phyloP scores from a whole-genome alignment of 1,139 yeast genomes.

The Nakaseomyces sp. region DNA sequence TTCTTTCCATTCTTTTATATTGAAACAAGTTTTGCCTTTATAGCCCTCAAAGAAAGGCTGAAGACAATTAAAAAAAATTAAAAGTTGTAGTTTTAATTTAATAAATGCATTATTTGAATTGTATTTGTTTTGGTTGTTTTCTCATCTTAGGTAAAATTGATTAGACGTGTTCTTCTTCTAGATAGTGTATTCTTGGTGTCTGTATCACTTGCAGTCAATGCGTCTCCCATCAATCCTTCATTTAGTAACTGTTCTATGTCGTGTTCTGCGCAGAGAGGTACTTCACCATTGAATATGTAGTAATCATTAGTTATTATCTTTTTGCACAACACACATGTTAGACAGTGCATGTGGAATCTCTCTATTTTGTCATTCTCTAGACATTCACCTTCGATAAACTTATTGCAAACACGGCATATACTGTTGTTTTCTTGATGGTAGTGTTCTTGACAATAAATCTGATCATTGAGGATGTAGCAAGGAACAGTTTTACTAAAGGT shows the following conservation, averaged over 20 bases:
- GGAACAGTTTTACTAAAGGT: slow-evolving; percentile 53
- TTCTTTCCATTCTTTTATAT: too few relatives aligned
- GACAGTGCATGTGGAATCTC: slow-evolving; percentile 58
- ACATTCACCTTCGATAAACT: slow-evolving; percentile 86
- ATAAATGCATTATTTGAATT: neutral
- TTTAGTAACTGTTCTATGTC: slow-evolving; percentile 20
- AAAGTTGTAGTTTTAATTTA: too few relatives aligned
- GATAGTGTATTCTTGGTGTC: slow-evolving; percentile 16
- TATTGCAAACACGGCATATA: slow-evolving; percentile 58
- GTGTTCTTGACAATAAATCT: slow-evolving; percentile 75
- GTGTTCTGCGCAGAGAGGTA: slow-evolving; percentile 27
- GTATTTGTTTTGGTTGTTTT: neutral
- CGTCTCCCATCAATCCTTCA: slow-evolving; percentile 11
- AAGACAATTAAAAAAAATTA: too few relatives aligned
- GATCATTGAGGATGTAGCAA: slow-evolving; percentile 71
- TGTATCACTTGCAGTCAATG: neutral
- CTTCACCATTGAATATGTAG: slow-evolving; percentile 28
- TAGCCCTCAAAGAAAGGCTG: too few relatives aligned
- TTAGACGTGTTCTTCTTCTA: slow-evolving; percentile 22
- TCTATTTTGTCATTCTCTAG: slow-evolving; percentile 64
- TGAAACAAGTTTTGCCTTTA: too few relatives aligned
- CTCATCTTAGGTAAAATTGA: slow-evolving; percentile 11
- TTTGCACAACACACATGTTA: slow-evolving; percentile 49
- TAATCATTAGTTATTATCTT: slow-evolving; percentile 46
- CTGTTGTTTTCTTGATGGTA: slow-evolving; percentile 73